Percentiles rank a stretch among this genome's conserved stretches.
These are phyloP conservation scores for Annona cherimola DNA, from an alignment of 164 flowering plant species.

Conservation along the genomic window DNA sequence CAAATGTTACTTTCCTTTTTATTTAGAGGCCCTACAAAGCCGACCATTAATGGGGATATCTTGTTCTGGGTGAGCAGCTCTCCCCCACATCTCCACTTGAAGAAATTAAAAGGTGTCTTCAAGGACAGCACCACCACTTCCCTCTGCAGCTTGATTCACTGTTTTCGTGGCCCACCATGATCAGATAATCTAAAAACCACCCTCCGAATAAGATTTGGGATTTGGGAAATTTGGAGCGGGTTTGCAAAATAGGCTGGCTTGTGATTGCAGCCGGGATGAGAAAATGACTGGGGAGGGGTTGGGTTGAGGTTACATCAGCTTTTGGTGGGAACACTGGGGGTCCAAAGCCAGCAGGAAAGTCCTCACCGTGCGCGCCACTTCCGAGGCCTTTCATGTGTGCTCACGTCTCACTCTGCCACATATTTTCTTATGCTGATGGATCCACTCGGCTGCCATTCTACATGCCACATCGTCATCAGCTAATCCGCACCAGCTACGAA, in stretches of 20 bases:
- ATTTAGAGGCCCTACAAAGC: not conserved
- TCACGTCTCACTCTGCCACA: not conserved
- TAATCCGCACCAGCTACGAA: not conserved
- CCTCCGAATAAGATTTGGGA: too few species aligned
- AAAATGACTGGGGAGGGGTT: not conserved
- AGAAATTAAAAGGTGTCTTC: not conserved
- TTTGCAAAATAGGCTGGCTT: not conserved
- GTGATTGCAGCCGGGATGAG: not conserved
- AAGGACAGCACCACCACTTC: not conserved
- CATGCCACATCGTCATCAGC: not conserved
- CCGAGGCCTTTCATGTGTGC: not conserved
- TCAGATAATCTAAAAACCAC: not conserved
- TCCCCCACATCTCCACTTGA: not conserved
- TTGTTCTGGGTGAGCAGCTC: not conserved
- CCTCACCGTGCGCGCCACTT: constrained; percentile 1
- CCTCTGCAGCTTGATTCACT: not conserved
- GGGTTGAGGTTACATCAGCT: not conserved
- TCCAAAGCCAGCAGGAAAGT: constrained; percentile 1
- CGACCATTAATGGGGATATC: not conserved
- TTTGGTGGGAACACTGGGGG: not conserved
- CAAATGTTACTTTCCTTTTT: not conserved
- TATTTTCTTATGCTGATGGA: not conserved
- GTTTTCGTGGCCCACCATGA: not conserved
- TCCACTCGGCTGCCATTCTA: not conserved
- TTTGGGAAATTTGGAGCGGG: not conserved